A percentile compares a stretch with the other conserved stretches of the same genome.
Evolutionary conservation across 768 basidiomycete species (phyloP).

Genomic region (Cytidiella melzeri): DNA sequence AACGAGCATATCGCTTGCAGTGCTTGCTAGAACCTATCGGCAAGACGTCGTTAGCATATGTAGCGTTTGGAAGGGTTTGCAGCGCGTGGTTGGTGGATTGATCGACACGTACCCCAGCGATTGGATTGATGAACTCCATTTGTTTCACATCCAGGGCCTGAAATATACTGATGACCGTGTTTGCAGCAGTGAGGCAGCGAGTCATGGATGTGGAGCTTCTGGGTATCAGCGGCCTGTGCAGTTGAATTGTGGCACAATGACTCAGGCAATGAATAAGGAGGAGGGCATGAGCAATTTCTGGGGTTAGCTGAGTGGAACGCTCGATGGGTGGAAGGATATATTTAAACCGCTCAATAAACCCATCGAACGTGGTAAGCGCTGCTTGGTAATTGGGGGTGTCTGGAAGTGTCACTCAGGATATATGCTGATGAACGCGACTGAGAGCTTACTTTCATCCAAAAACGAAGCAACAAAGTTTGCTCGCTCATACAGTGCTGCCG

Average conservation of each 20-base stretch:
- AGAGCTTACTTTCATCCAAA: constrained; percentile 3
- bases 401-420: neutral
- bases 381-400: constrained; percentile 3
- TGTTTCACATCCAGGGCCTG: constrained; percentile 3
- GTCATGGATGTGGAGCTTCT: constrained; percentile 10
- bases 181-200: constrained; percentile 9
- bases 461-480: constrained; percentile 9
- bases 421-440: neutral
- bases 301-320: neutral
- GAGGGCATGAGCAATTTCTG: constrained; percentile 6
- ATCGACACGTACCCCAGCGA: constrained; percentile 7
- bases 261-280: constrained; percentile 5
- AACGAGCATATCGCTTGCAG: constrained; percentile 10
- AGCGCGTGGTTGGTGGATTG: neutral
- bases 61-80: neutral
- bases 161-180: constrained; percentile 7
- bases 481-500: constrained; percentile 14
- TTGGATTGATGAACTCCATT: constrained; percentile 5
- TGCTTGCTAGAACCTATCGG: constrained; percentile 5
- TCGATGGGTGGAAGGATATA: constrained; percentile 7
- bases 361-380: constrained; percentile 3
- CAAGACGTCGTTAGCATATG: neutral
- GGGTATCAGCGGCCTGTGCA: constrained; percentile 6
- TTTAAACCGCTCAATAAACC: constrained; percentile 11
- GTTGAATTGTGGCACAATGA: constrained; percentile 10